phyloP scores from a whole-genome alignment of 192 early-diverging fungal genomes.

The Gamsiella multidivaricata region DNA sequence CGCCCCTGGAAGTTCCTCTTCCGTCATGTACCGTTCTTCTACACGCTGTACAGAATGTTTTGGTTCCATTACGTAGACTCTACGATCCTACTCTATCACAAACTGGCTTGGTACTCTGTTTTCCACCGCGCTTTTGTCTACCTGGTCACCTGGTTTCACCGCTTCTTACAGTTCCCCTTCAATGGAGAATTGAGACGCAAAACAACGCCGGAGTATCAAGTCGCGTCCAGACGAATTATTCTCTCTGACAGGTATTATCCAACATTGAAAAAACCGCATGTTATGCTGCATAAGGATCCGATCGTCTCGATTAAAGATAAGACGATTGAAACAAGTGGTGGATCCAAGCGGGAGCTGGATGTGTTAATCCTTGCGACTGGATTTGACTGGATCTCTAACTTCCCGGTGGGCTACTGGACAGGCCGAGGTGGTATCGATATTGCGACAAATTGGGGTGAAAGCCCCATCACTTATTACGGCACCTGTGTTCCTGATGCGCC shows the following conservation, averaged over 20 bases:
- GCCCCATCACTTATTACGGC: slow-evolving; percentile 39
- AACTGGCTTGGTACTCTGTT: slow-evolving; percentile 36
- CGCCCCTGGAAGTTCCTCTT: slow-evolving; percentile 38
- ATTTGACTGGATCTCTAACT: slow-evolving; percentile 49
- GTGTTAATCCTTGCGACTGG: slow-evolving; percentile 59
- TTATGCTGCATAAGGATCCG: slow-evolving; percentile 36
- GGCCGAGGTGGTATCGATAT: slow-evolving; percentile 32
- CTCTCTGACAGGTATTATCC: slow-evolving; percentile 34
- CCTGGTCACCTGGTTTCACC: slow-evolving; percentile 39
- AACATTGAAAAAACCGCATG: slow-evolving; percentile 36
- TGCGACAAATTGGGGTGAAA: slow-evolving; percentile 33
- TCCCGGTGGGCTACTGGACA: slow-evolving; percentile 33
- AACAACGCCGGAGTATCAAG: slow-evolving; percentile 27
- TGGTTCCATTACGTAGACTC: slow-evolving; percentile 37
- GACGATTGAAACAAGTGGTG: slow-evolving; percentile 46
- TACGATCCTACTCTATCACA: slow-evolving; percentile 34
- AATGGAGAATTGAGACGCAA: slow-evolving; percentile 17
- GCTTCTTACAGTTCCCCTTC: slow-evolving; percentile 31
- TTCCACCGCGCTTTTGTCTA: slow-evolving; percentile 30
- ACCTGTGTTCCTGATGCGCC: slow-evolving; percentile 42
- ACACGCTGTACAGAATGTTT: slow-evolving; percentile 36
- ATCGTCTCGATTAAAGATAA: slow-evolving; percentile 43
- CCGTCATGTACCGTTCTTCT: slow-evolving; percentile 45
- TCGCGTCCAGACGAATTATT: slow-evolving; percentile 26
- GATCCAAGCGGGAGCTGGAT: slow-evolving; percentile 51